Evolutionary conservation across 176 grass and related monocot genomes (phyloP), one percentile per base, ranked within the genome.

Genomic region (Carex cristatella): DNA sequence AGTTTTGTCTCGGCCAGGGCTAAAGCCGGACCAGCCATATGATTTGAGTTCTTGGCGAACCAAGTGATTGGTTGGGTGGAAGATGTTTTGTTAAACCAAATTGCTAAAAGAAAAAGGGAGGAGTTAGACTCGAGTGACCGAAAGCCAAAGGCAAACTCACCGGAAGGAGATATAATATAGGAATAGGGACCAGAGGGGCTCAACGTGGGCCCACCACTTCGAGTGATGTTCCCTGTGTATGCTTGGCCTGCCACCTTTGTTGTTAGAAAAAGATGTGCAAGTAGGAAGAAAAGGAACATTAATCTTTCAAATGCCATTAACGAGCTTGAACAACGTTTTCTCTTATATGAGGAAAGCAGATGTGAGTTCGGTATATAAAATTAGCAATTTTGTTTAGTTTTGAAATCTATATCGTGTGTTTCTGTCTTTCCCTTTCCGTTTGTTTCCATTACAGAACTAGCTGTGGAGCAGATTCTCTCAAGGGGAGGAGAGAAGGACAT

Each of bases 81-180:
- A 48, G 65, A 61, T 33, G 37, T 37, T 37, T 57, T 81, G 86
- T 78, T 11, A 14, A 91, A 93, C 71, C 23, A 88, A 23, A 89
- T 8, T 81, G 80, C 87, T 53, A 90, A 19, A 18, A 92, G 63
- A 61, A 81, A 92, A 81, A 61, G 69, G 10, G 86, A 83, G 71
- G 78, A 5, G 77, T 87, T 42, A 40, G 14, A 54, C 7, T 68
- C 57, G 8, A 49, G 8, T 0, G 48, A 49, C 1, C 48, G 75
- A 53, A 93, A 90, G 11, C 84, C 86, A n/a, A 87, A 88, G 7
- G 86, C 88, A 16, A 90, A 88, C 12, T 90, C 88, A 1, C 84
- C 67, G 40, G 86, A 84, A 12, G 80, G 86, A n/a, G 88, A 87
- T 62, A 37, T 12, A 9, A 81, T 7, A 11, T 62, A 81, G 57